Evolutionary conservation across 192 early-diverging fungal species (phyloP).

Genomic region (Funneliformis mosseae): DNA sequence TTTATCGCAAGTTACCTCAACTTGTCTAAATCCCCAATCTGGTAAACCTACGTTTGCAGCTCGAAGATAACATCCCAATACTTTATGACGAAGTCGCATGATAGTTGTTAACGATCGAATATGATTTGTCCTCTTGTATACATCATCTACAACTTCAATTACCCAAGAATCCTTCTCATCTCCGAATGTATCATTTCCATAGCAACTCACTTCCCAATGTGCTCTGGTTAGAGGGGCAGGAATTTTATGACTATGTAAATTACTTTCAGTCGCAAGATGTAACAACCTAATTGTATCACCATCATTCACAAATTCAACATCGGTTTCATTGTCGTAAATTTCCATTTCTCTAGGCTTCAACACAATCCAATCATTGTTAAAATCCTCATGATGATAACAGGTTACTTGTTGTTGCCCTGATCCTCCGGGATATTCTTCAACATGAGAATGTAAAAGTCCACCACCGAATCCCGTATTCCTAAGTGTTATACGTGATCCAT

Average conservation of each 20-base stretch:
- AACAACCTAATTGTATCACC: constrained; percentile 84
- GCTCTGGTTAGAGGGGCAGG: constrained; percentile 71
- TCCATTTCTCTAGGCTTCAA: constrained; percentile 54
- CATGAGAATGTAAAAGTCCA: constrained; percentile 93
- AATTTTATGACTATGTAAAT: constrained; percentile 86
- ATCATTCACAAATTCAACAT: constrained; percentile 66
- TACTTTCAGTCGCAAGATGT: constrained; percentile 69
- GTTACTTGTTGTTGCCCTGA: constrained; percentile 98
- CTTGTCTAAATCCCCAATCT: constrained; percentile 96
- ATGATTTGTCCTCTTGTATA: constrained; percentile 43
- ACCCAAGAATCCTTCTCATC: constrained; percentile 93
- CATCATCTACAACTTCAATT: constrained; percentile 79
- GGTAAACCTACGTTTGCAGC: constrained; percentile 79
- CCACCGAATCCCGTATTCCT: constrained; percentile 83
- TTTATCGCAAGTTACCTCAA: constrained; percentile 88
- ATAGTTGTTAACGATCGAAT: constrained; percentile 78
- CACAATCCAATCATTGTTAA: constrained; percentile 91
- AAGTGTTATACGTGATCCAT: constrained; percentile 85
- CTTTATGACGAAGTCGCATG: constrained; percentile 77
- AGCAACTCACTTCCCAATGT: constrained; percentile 89
- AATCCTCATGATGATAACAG: constrained; percentile 89
- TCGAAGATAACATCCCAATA: constrained; percentile 75
- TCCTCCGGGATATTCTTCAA: constrained; percentile 78
- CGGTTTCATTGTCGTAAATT: constrained; percentile 37
- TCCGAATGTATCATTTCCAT: constrained; percentile 72